Conservation (phyloP, 805 yeast species). For the Wickerhamiella dianesei region DNA sequence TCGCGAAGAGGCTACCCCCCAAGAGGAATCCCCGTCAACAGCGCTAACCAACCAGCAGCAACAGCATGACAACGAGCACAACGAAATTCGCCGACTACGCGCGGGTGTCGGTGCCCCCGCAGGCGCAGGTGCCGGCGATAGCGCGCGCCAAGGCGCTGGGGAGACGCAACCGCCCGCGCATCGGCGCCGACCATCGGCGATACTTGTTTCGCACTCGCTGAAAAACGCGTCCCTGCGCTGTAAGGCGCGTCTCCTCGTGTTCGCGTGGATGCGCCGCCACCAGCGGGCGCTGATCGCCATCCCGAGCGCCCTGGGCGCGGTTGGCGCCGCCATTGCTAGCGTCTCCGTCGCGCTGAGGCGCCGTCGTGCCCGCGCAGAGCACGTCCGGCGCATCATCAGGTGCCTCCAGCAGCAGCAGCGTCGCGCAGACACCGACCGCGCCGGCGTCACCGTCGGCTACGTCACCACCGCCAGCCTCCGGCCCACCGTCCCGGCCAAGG, state of each 20-base stretch:
- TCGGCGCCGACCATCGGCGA: slow-evolving; percentile 2
- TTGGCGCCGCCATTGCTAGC: background rate
- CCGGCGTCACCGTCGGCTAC: slow-evolving; percentile 11
- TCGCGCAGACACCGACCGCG: slow-evolving; percentile 9
- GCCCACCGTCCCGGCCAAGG: slow-evolving; percentile 6
- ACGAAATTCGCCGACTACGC: slow-evolving; percentile 7
- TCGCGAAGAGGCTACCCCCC: too few relatives aligned
- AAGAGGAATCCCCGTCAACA: background rate
- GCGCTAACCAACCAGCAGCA: slow-evolving; percentile 6
- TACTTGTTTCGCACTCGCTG: slow-evolving; percentile 13
- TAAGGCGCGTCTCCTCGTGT: slow-evolving; percentile 8
- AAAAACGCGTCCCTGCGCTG: slow-evolving; percentile 12
- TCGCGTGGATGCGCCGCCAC: slow-evolving; percentile 12
- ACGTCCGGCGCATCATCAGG: background rate
- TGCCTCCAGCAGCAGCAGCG: slow-evolving; percentile 5
- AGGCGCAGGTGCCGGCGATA: background rate
- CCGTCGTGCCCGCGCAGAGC: background rate
- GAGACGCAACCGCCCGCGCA: background rate
- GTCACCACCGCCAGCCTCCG: slow-evolving; percentile 12
- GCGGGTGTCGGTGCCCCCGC: slow-evolving; percentile 1
- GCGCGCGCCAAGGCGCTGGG: background rate
- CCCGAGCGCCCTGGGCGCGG: background rate
- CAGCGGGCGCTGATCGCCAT: slow-evolving; percentile 1
- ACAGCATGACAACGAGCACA: background rate
- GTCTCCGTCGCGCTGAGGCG: background rate